Percentiles rank a stretch among this genome's conserved stretches.
Evolutionary conservation across 331 rosid genomes (phyloP).

Genomic region (Phaseolus coccineus): DNA sequence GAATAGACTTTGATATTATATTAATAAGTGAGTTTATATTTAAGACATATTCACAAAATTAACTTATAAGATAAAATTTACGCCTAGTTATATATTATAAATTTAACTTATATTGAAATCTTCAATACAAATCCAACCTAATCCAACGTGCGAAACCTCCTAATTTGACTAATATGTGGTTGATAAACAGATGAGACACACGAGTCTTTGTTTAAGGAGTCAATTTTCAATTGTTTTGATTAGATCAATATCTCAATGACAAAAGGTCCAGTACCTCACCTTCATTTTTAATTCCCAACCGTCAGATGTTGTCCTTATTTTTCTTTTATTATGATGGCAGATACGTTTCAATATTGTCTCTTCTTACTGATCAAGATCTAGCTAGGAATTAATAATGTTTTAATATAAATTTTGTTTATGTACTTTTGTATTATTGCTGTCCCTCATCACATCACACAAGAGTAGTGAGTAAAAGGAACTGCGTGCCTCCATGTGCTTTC

Average conservation of each 20-base stretch:
- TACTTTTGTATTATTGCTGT: slow-evolving; percentile 14
- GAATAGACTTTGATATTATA: no score
- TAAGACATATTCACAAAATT: no score
- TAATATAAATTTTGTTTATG: not conserved
- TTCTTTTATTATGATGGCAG: slow-evolving; percentile 24
- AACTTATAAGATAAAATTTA: no score
- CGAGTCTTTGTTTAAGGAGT: not conserved
- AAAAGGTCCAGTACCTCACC: slow-evolving; percentile 24
- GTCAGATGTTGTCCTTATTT: not conserved
- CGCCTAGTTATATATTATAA: no score
- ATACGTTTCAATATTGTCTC: slow-evolving; percentile 37
- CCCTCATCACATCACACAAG: not conserved
- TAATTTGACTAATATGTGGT: not conserved
- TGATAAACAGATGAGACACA: not conserved
- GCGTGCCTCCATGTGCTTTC: slow-evolving; percentile 55
- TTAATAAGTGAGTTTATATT: no score
- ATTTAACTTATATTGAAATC: no score
- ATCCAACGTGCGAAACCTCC: no score
- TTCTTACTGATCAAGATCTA: slow-evolving; percentile 19
- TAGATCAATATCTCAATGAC: not conserved
- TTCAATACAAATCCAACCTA: no score
- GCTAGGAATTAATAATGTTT: slow-evolving; percentile 35
- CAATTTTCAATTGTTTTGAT: slow-evolving; percentile 12
- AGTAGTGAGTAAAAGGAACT: slow-evolving; percentile 36
- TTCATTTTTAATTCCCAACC: slow-evolving; percentile 29